Evolutionary conservation across 1,284 basidiomycete genomes (phyloP).

Genomic region (Somion occarium): DNA sequence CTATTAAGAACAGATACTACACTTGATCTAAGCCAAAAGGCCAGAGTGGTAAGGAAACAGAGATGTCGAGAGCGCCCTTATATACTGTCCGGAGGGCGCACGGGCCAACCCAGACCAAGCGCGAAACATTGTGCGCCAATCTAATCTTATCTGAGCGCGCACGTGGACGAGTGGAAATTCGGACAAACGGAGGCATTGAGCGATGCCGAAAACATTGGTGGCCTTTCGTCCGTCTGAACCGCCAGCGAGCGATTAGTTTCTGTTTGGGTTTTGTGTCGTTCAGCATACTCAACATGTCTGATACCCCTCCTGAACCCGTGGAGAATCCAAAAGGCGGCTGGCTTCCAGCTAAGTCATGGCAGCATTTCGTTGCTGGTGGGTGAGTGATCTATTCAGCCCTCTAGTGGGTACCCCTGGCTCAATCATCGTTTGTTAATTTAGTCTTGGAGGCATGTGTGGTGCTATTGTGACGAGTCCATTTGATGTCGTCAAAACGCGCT

Average conservation of each 20-base stretch:
- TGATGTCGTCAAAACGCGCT: slow-evolving; percentile 96
- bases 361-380: slow-evolving; percentile 85
- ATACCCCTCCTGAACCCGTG: slow-evolving; percentile 16
- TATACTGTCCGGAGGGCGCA: neutral
- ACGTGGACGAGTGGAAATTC: neutral
- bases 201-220: neutral
- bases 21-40: slow-evolving; percentile 97
- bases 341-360: slow-evolving; percentile 78
- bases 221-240: neutral
- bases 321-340: slow-evolving; percentile 30
- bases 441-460: slow-evolving; percentile 96
- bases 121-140: neutral
- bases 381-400: slow-evolving; percentile 34
- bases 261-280: neutral
- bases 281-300: slow-evolving; percentile 17
- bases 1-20: slow-evolving; percentile 92
- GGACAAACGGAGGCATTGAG: neutral
- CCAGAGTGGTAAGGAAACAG: slow-evolving; percentile 66
- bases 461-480: slow-evolving; percentile 96
- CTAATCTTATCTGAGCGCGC: neutral
- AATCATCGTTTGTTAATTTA: slow-evolving; percentile 27
- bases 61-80: neutral
- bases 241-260: no score
- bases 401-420: slow-evolving; percentile 2
- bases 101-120: neutral